Percentiles rank a stretch among this genome's conserved stretches.
Conservation (phyloP, 306 rosid species). For the Acacia melanoxylon region DNA sequence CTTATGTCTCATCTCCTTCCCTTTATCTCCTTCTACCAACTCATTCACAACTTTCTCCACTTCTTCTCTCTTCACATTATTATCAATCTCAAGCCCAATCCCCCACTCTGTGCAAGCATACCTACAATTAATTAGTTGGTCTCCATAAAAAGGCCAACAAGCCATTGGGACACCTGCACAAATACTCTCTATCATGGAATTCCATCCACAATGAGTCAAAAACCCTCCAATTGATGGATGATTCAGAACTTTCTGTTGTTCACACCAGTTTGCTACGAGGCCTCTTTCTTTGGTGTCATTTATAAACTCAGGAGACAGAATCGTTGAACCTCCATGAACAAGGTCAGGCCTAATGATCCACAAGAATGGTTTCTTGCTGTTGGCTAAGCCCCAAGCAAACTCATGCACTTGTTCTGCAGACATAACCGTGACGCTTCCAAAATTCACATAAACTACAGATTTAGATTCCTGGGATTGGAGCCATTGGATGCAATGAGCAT, state of each 20-base stretch:
- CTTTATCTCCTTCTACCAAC: not conserved
- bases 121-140: not conserved
- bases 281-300: not conserved
- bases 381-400: not conserved
- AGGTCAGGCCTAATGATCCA: not conserved
- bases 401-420: not conserved
- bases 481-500: not conserved
- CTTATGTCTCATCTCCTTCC: not conserved
- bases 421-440: not conserved
- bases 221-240: not conserved
- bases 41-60: not conserved
- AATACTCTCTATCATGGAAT: not conserved
- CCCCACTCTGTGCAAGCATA: not conserved
- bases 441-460: not conserved
- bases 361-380: not conserved
- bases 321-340: not conserved
- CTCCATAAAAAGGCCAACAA: not conserved
- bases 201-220: not conserved
- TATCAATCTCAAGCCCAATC: not conserved
- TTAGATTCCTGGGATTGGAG: not conserved
- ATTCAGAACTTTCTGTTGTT: not conserved
- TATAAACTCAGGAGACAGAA: not conserved
- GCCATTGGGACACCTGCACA: not conserved
- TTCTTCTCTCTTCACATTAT: not conserved
- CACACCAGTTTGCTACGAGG: not conserved